Evolutionary conservation across 2,329 filamentous ascomycete species (phyloP).

Genomic region (Chaetomium globosum): DNA sequence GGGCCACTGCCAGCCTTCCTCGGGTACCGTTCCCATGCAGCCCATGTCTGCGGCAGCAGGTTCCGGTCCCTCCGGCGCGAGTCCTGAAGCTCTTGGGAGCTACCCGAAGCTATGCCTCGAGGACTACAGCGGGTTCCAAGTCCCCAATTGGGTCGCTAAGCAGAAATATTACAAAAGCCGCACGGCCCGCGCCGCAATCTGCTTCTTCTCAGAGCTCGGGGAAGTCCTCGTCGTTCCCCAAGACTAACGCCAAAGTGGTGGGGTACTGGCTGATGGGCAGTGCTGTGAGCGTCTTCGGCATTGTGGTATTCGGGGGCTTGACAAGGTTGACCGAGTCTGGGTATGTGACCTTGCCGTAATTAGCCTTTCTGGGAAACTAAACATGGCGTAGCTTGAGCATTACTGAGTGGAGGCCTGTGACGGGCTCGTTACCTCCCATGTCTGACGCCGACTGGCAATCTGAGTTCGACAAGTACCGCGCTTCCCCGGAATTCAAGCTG

Average conservation of each 20-base stretch:
- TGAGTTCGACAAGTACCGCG: conserved; percentile 89
- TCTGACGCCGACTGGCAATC: conserved; percentile 81
- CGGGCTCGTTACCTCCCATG: conserved; percentile 83
- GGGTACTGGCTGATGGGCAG: conserved; percentile 93
- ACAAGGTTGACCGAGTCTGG: conserved; percentile 95
- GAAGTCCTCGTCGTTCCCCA: conserved; percentile 51
- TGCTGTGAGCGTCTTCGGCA: conserved; percentile 91
- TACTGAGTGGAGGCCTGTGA: conserved; percentile 97
- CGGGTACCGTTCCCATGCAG: conserved; percentile 50
- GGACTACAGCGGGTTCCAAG: conserved; percentile 38
- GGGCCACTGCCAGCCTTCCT: conserved; percentile 35
- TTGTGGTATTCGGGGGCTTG: conserved; percentile 91
- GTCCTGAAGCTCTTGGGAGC: conserved; percentile 37
- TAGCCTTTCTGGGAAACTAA: conserved; percentile 13
- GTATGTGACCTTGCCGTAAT: conserved; percentile 48
- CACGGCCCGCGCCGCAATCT: neutral
- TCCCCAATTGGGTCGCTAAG: conserved; percentile 37
- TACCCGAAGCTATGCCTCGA: conserved; percentile 45
- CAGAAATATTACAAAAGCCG: conserved; percentile 25
- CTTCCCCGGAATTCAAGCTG: conserved; percentile 88
- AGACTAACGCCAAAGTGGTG: conserved; percentile 73
- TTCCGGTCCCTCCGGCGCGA: conserved; percentile 29
- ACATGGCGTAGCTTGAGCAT: conserved; percentile 75
- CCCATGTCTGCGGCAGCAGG: conserved; percentile 47
- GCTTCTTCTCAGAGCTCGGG: conserved; percentile 32